phyloP scores from a whole-genome alignment of 2,329 filamentous ascomycete species.

The Alternaria tenuissima region DNA sequence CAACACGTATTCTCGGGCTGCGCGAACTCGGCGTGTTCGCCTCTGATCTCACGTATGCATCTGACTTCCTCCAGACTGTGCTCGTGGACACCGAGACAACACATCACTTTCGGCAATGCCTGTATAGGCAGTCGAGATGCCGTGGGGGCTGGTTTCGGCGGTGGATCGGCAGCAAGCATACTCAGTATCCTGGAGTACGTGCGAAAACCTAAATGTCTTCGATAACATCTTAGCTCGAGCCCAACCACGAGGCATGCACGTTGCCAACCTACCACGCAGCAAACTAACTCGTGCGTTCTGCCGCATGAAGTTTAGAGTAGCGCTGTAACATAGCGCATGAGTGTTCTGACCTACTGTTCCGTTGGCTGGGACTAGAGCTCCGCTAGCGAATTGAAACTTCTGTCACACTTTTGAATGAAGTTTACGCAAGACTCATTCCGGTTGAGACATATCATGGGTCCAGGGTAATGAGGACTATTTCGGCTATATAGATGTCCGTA shows the following conservation, averaged over 20 bases:
- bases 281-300: neutral
- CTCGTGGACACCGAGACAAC: neutral
- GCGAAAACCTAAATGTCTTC: slow-evolving; percentile 1
- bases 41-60: neutral
- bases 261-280: neutral
- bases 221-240: slow-evolving; percentile 4
- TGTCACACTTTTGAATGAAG: neutral
- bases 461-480: neutral
- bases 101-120: neutral
- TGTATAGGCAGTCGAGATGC: slow-evolving; percentile 2
- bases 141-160: neutral
- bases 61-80: neutral
- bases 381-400: slow-evolving; percentile 5
- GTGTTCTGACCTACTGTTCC: neutral
- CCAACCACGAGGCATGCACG: slow-evolving; percentile 15
- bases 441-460: slow-evolving; percentile 1
- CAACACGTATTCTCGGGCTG: neutral
- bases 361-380: slow-evolving; percentile 2
- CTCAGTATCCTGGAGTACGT: slow-evolving; percentile 3
- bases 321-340: neutral
- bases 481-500: neutral
- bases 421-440: slow-evolving; percentile 3
- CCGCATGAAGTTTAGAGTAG: neutral
- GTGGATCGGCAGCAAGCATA: slow-evolving; percentile 12
- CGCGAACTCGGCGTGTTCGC: neutral